Evolutionary conservation across 2,329 filamentous ascomycete genomes (phyloP).

Genomic region (Ophiocordyceps sinensis): DNA sequence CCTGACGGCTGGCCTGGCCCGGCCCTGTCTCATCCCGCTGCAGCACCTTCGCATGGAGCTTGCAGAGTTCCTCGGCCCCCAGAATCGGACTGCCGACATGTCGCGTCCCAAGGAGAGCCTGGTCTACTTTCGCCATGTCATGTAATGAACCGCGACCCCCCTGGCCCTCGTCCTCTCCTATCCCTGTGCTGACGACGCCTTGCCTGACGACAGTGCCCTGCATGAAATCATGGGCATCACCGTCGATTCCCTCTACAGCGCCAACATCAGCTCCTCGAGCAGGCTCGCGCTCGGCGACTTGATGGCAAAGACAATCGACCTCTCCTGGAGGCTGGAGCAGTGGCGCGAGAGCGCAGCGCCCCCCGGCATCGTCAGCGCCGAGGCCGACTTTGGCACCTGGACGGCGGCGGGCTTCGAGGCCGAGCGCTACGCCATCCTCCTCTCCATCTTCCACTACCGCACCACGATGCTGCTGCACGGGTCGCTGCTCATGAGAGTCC

Average conservation of each 20-base stretch:
- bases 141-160: conserved; percentile 2
- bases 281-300: conserved; percentile 4
- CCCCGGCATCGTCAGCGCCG: conserved; percentile 2
- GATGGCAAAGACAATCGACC: conserved; percentile 6
- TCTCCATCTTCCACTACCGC: conserved; percentile 4
- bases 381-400: conserved; percentile 3
- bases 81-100: neutral
- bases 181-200: neutral
- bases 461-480: conserved; percentile 3
- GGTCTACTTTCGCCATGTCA: conserved; percentile 7
- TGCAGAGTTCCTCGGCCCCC: conserved; percentile 1
- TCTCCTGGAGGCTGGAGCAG: conserved; percentile 7
- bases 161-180: too few relatives aligned
- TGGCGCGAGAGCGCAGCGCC: conserved; percentile 4
- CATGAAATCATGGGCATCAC: conserved; percentile 8
- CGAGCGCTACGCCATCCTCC: conserved; percentile 4
- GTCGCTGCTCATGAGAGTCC: conserved; percentile 6
- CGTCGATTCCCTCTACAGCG: conserved; percentile 7
- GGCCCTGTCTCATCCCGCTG: conserved; percentile 7
- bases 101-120: conserved; percentile 3
- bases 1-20: conserved; percentile 8
- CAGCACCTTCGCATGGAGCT: conserved; percentile 5
- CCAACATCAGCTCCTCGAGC: conserved; percentile 7
- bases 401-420: conserved; percentile 1
- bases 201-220: conserved; percentile 3